These are phyloP conservation scores for Sphagnurus paluster DNA, from an alignment of 1,284 basidiomycete species.

Conservation along the genomic window DNA sequence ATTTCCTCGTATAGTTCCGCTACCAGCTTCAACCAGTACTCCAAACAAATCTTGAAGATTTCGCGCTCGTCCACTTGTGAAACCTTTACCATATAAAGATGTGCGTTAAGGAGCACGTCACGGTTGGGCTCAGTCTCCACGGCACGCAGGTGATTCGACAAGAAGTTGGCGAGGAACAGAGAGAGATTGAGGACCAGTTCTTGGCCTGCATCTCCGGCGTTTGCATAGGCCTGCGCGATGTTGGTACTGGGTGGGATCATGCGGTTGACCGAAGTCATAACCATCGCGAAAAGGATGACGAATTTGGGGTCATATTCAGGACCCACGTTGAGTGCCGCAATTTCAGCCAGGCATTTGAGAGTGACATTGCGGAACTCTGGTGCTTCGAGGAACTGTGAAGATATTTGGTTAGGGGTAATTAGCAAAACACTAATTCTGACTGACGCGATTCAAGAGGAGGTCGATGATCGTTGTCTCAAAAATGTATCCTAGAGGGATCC, in stretches of 20 bases:
- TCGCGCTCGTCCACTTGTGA: slow-evolving; percentile 98
- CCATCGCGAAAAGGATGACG: slow-evolving; percentile 96
- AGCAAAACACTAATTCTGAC: too few relatives aligned
- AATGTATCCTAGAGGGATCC: slow-evolving; percentile 99
- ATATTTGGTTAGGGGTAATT: too few relatives aligned
- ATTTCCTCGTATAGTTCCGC: slow-evolving; percentile 98
- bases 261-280: slow-evolving; percentile 95
- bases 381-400: slow-evolving; percentile 86
- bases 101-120: slow-evolving; percentile 94
- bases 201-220: slow-evolving; percentile 91
- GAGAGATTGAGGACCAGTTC: slow-evolving; percentile 97
- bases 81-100: slow-evolving; percentile 98
- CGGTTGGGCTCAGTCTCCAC: slow-evolving; percentile 93
- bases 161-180: slow-evolving; percentile 96
- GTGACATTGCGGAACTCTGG: slow-evolving; percentile 98
- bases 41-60: slow-evolving; percentile 98
- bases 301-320: slow-evolving; percentile 99
- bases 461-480: slow-evolving; percentile 99
- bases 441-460: slow-evolving; percentile 83
- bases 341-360: slow-evolving; percentile 97
- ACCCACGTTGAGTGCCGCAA: slow-evolving; percentile 92
- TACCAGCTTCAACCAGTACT: slow-evolving; percentile 99
- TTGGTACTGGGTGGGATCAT: slow-evolving; percentile 98
- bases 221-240: slow-evolving; percentile 90
- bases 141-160: slow-evolving; percentile 87